These are phyloP conservation scores for Alternaria gansuensis DNA, from an alignment of 2,329 filamentous ascomycete genomes.

Conservation along the genomic window DNA sequence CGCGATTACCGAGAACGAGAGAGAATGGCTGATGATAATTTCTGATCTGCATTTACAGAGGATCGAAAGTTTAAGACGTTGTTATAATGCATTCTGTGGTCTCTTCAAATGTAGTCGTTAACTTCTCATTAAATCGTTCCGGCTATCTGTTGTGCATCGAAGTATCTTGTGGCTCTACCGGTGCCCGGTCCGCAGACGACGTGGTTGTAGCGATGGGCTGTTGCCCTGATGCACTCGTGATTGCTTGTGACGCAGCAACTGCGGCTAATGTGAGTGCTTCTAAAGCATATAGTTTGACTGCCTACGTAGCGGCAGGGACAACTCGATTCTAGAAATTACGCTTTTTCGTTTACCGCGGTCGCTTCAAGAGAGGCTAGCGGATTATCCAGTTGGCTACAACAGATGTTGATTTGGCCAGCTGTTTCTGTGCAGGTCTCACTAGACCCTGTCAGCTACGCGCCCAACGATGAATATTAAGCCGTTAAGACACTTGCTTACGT, in stretches of 20 bases:
- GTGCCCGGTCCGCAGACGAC: neutral
- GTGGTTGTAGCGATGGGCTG: neutral
- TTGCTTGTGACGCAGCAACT: constrained; percentile 2
- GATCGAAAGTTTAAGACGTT: neutral
- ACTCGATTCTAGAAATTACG: constrained; percentile 29
- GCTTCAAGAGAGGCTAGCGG: constrained; percentile 22
- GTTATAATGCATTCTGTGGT: neutral
- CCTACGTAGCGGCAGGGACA: constrained; percentile 23
- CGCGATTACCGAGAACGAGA: neutral
- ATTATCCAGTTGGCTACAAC: constrained; percentile 33
- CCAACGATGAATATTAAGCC: neutral
- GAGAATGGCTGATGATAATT: neutral
- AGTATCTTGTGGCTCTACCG: neutral
- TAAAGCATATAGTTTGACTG: constrained; percentile 20
- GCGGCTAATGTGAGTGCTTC: constrained; percentile 12
- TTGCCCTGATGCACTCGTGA: neutral
- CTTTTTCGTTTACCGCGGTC: constrained; percentile 29
- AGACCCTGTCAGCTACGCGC: constrained; percentile 14
- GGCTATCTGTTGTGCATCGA: neutral
- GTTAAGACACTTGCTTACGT: constrained; percentile 12
- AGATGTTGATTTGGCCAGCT: constrained; percentile 38
- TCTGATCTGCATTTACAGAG: neutral
- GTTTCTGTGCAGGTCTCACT: constrained; percentile 21
- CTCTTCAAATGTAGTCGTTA: neutral
- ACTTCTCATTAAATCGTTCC: neutral